Conservation (phyloP, 2,329 filamentous ascomycete species). For the Hypocrella siamensis region DNA sequence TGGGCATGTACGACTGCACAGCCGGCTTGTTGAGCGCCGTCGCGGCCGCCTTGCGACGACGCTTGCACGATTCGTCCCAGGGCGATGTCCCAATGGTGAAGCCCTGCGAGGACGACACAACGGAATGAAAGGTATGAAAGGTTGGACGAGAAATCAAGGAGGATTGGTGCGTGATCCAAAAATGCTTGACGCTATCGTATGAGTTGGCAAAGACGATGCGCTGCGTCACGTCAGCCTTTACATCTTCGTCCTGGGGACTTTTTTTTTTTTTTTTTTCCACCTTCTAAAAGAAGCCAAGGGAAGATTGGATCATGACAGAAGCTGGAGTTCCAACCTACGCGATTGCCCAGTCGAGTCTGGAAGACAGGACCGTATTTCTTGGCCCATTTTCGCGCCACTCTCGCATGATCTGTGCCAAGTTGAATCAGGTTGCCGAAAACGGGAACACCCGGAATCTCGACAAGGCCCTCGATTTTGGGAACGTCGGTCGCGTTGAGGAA, state of each 20-base stretch:
- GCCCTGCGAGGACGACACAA: conserved; percentile 61
- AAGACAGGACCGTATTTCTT: conserved; percentile 49
- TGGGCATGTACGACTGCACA: conserved; percentile 66
- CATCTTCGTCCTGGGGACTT: background rate
- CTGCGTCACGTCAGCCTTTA: conserved; percentile 12
- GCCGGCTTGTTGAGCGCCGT: conserved; percentile 65
- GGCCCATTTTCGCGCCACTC: conserved; percentile 37
- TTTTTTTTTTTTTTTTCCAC: background rate
- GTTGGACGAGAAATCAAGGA: conserved; percentile 63
- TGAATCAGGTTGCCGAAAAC: conserved; percentile 49
- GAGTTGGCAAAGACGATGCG: conserved; percentile 66
- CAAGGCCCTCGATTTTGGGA: conserved; percentile 44
- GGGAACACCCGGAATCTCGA: conserved; percentile 45
- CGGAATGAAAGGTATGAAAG: conserved; percentile 68
- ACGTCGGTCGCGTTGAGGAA: conserved; percentile 33
- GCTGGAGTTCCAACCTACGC: too few species aligned
- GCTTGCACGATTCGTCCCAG: conserved; percentile 71
- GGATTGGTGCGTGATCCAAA: conserved; percentile 70
- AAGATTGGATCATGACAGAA: too few species aligned
- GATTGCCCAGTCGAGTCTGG: conserved; percentile 53
- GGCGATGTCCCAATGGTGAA: conserved; percentile 75
- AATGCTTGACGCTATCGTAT: conserved; percentile 55
- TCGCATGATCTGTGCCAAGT: conserved; percentile 40
- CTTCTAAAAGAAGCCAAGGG: background rate
- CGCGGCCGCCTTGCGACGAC: conserved; percentile 60